Evolutionary conservation across 2,329 filamentous ascomycete genomes (phyloP), one percentile per base, ranked within the genome.

Genomic region (Aureobasidium sp.): DNA sequence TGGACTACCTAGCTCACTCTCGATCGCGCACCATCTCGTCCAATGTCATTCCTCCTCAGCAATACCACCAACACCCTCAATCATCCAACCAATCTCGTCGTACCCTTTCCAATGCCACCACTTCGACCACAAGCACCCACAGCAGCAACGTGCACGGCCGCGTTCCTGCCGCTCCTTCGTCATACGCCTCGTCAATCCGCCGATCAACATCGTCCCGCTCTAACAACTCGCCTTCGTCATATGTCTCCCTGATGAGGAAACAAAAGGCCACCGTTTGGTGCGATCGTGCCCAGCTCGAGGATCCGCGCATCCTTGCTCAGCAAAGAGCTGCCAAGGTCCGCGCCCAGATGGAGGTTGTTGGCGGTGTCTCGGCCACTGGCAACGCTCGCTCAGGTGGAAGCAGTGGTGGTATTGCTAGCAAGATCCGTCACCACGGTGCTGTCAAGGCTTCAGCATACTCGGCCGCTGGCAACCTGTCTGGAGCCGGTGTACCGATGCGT

Each of bases 191-290:
- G 72, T 53, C 78, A 72, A 65, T 73, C 53, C 86, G 89, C 63
- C 85, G 91, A 66, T 95, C 90, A 32, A 90, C 86, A 32, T 96
- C 91, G 3, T 89, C 88, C 57, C 86, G 90, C 68, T 79, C 78
- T 61, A 79, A 77, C 54, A 72, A 79, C 16, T 82, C 83, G 64
- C 77, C 88, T 1, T 82, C 82, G n/a, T 87, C 91, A 66, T 99
- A 99, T 75, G 94, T 99, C 57, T 92, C 94, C 39, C 82, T 97
- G n/a, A 87, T 99, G 77, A 86, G 94, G 65, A 93, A 92, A 73
- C 94, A 99, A 76, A 97, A 97, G 74, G 94, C 91, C 36, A 99
- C 94, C 0, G 94, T 99, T 4, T 99, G 94, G 94, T 97, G 92
- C 78, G 94, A 97, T 72, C 88, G 92, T 59, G 84, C 93, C 10